phyloP scores from a whole-genome alignment of 225 moss, liverwort and hornwort species.

The Antitrichia curtipendula region DNA sequence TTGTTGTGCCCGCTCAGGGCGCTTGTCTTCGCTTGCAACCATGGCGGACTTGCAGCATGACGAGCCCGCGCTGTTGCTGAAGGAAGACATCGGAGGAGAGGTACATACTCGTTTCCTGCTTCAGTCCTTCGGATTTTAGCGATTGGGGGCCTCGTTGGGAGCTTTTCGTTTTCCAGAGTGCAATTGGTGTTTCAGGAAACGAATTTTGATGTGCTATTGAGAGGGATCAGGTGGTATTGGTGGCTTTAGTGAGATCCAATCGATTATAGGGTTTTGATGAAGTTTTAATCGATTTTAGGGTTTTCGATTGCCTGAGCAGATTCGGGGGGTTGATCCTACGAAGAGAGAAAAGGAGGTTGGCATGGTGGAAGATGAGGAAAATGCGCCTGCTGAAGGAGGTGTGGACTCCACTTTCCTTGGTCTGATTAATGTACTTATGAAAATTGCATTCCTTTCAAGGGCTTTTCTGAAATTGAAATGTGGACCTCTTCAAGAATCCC shows the following conservation, averaged over 20 bases:
- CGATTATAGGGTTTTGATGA: neutral
- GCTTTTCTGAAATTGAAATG: neutral
- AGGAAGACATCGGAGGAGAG: conserved; percentile 56
- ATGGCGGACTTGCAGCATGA: conserved; percentile 62
- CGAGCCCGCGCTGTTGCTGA: conserved; percentile 33
- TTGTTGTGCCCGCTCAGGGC: neutral
- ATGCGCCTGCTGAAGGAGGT: conserved; percentile 21
- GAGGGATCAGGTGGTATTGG: neutral
- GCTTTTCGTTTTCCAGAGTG: neutral
- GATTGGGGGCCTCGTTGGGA: neutral
- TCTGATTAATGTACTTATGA: neutral
- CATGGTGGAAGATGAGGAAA: conserved; percentile 38
- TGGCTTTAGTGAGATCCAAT: neutral
- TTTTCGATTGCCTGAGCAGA: conserved; percentile 17
- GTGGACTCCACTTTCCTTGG: conserved; percentile 42
- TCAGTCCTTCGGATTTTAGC: neutral
- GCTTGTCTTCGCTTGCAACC: neutral
- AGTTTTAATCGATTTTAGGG: neutral
- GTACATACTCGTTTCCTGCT: neutral
- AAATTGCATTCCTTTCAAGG: neutral
- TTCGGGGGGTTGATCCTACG: conserved; percentile 50
- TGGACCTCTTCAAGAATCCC: neutral
- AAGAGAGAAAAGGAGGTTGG: conserved; percentile 67
- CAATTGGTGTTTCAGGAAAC: neutral
- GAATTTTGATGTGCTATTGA: neutral